A percentile compares a stretch with the other conserved stretches of the same genome.
phyloP scores from a whole-genome alignment of 768 basidiomycete species.

The Rhodosporidiobolus sp. region DNA sequence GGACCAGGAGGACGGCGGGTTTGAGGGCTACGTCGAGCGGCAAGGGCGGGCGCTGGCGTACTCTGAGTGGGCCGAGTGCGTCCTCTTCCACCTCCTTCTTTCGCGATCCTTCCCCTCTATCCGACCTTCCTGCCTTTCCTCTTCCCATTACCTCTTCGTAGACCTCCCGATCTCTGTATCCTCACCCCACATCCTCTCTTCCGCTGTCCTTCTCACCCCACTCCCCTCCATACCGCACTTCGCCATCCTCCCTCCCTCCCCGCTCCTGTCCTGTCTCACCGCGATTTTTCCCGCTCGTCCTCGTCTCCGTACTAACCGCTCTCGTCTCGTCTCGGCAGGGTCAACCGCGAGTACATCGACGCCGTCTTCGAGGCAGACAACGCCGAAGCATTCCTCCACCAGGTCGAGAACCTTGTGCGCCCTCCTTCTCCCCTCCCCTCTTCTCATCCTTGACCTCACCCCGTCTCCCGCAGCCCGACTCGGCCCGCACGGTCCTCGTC shows the following conservation, averaged over 20 bases:
- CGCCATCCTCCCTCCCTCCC: no score
- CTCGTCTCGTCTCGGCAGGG: not conserved
- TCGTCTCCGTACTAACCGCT: not conserved
- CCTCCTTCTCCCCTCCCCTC: no score
- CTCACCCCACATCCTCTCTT: no score
- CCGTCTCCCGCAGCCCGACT: not conserved
- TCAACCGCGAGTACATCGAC: conserved; percentile 19
- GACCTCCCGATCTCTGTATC: no score
- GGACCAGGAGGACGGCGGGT: not conserved
- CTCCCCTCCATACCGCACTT: no score
- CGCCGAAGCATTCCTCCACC: conserved; percentile 14
- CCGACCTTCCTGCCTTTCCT: no score
- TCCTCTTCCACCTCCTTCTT: not conserved
- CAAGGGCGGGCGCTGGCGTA: conserved; percentile 6
- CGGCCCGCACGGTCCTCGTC: conserved; percentile 2
- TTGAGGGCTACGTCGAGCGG: not conserved
- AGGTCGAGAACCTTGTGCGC: conserved; percentile 20
- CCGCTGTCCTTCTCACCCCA: no score
- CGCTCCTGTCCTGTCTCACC: no score
- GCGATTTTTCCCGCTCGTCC: no score
- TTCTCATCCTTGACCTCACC: not conserved
- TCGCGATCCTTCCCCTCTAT: not conserved
- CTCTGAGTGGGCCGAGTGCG: conserved; percentile 3
- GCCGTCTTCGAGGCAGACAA: conserved; percentile 13
- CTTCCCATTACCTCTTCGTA: no score